Base-by-base conservation (phyloP, 805 yeast species). In the Clavispora vitiphila region DNA sequence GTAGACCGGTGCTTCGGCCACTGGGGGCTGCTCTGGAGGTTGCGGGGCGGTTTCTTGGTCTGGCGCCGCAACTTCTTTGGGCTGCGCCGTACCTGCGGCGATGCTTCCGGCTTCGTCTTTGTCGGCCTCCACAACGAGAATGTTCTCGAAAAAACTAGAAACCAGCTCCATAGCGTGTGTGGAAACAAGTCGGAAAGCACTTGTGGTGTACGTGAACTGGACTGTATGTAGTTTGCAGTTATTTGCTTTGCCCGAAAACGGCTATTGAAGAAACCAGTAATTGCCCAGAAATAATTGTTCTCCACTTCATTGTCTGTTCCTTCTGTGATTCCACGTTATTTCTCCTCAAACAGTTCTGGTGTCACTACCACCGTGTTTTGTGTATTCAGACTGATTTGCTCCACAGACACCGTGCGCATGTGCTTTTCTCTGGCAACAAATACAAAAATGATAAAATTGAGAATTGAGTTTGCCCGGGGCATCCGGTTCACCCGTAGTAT, bases 91-190 rank as follows among this genome's bases (percentile, higher is more conserved):
- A 18, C n/a, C 37, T 40, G 3, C 20, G 12, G 23, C 38, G 5
- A 18, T 3, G n/a, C 11, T 15, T 12, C 8, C 3, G 20, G 16
- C 18, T 5, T 8, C 29, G 7, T 21, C 16, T 11, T 34, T 42
- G 15, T 51, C 25, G 38, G 26, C 48, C 27, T 63, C 66, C 21
- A 58, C 62, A 19, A 63, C 51, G 36, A 67, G 49, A 42, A 67
- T 64, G 46, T 58, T 62, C 37, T 67, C 72, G 9, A 67, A 45
- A 41, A 66, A 62, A 35, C 60, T 61, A 22, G 70, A 64, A 19
- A 66, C 65, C 46, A 54, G 69, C 18, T 65, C 70, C 72, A 65
- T 66, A 19, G 30, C 19, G 8, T 15, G 11, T 29, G 5, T 29
- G 20, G 32, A 4, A 2, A 26, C 11, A 12, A 10, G 5, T 3